These are phyloP conservation scores for Entophlyctis luteolus DNA, from an alignment of 192 early-diverging fungal species.

Conservation along the genomic window DNA sequence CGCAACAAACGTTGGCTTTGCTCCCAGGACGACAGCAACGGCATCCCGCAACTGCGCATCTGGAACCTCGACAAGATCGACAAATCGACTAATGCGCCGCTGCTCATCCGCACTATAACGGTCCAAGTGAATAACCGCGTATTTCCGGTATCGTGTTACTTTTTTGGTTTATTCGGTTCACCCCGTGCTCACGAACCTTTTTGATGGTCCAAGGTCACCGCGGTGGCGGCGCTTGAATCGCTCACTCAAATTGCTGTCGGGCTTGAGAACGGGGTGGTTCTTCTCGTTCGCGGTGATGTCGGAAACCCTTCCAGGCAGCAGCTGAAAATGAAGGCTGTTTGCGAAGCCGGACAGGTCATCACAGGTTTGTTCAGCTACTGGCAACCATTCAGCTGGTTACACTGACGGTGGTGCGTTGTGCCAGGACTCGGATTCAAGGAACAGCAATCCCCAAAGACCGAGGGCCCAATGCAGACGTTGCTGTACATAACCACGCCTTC, in stretches of 20 bases:
- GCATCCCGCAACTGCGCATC: slow-evolving; percentile 65
- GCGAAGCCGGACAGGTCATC: slow-evolving; percentile 78
- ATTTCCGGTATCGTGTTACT: slow-evolving; percentile 51
- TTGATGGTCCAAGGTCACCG: slow-evolving; percentile 46
- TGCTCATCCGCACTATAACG: slow-evolving; percentile 59
- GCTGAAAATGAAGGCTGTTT: slow-evolving; percentile 75
- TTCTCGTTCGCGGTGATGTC: slow-evolving; percentile 79
- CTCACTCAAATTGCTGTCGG: slow-evolving; percentile 87
- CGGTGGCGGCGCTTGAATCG: slow-evolving; percentile 71
- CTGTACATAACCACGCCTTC: slow-evolving; percentile 70
- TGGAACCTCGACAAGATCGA: slow-evolving; percentile 78
- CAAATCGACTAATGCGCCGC: slow-evolving; percentile 47
- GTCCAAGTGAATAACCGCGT: slow-evolving; percentile 63
- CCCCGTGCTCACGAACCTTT: neutral
- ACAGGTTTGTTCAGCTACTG: no score
- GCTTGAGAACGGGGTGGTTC: slow-evolving; percentile 84
- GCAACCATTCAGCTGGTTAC: slow-evolving; percentile 25
- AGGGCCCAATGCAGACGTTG: slow-evolving; percentile 44
- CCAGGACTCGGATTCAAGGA: slow-evolving; percentile 73
- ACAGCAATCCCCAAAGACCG: slow-evolving; percentile 33
- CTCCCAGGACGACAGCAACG: slow-evolving; percentile 41
- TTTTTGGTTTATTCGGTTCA: neutral
- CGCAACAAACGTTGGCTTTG: neutral
- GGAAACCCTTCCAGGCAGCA: slow-evolving; percentile 65
- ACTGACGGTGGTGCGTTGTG: neutral